Conservation (phyloP, 768 basidiomycete genomes). For the Gymnopilus junonius region DNA sequence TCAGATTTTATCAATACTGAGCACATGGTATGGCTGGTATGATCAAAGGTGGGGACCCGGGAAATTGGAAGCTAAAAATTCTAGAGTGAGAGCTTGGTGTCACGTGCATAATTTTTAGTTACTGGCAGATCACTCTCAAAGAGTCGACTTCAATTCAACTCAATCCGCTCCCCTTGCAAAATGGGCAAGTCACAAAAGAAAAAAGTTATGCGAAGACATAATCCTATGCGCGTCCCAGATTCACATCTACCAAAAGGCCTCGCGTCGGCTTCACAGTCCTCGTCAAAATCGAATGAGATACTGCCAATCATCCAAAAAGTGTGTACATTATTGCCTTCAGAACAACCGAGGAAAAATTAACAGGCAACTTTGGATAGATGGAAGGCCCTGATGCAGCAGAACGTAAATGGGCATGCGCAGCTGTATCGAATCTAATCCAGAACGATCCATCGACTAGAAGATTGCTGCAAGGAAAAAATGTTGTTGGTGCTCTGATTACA, state of each 20-base stretch:
- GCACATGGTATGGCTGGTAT: not conserved
- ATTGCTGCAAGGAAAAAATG: slow-evolving; percentile 87
- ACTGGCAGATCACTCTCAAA: not conserved
- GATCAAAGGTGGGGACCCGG: too few species aligned
- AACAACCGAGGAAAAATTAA: slow-evolving; percentile 10
- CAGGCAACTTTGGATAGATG: slow-evolving; percentile 51
- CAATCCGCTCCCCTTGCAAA: slow-evolving; percentile 1
- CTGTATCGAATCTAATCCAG: slow-evolving; percentile 93
- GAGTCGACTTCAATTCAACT: not conserved
- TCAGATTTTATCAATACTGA: not conserved
- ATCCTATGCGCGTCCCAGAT: slow-evolving; percentile 93
- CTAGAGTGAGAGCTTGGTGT: not conserved
- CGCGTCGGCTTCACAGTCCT: slow-evolving; percentile 70
- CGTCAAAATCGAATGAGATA: slow-evolving; percentile 77
- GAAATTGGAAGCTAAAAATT: too few species aligned
- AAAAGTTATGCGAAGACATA: slow-evolving; percentile 82
- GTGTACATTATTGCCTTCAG: not conserved
- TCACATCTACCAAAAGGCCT: slow-evolving; percentile 87
- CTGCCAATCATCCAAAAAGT: slow-evolving; percentile 94
- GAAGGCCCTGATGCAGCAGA: slow-evolving; percentile 77
- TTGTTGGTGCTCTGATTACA: slow-evolving; percentile 85
- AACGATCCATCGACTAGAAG: slow-evolving; percentile 93
- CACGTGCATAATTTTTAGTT: slow-evolving; percentile 16
- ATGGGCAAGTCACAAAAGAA: slow-evolving; percentile 98
- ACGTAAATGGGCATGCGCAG: slow-evolving; percentile 95